Evolutionary conservation across 140 eudicot species (phyloP).

Genomic region (Bidens hawaiensis): DNA sequence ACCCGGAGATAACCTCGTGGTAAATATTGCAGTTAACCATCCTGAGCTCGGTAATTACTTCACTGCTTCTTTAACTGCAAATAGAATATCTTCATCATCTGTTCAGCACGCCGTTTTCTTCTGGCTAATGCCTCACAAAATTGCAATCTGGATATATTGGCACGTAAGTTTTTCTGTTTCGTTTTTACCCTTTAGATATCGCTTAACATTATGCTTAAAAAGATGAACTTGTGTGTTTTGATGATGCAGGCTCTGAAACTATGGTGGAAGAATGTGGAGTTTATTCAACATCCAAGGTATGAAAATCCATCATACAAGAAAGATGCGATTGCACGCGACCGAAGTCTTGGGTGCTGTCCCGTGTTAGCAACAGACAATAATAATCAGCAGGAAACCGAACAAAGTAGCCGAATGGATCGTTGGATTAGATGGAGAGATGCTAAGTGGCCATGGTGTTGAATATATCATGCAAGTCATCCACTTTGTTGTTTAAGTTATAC

Average conservation of each 20-base stretch:
- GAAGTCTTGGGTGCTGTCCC: conserved; percentile 42
- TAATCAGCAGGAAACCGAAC: neutral
- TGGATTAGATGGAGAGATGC: conserved; percentile 82
- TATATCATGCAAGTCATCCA: conserved; percentile 6
- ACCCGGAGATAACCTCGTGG: conserved; percentile 68
- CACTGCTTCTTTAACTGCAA: conserved; percentile 76
- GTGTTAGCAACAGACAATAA: conserved; percentile 15
- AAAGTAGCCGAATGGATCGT: conserved; percentile 25
- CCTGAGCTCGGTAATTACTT: conserved; percentile 82
- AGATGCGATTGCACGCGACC: conserved; percentile 55
- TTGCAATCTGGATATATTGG: conserved; percentile 98
- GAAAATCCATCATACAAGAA: conserved; percentile 53
- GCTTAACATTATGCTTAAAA: neutral
- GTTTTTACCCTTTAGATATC: neutral
- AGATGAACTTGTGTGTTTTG: conserved; percentile 1
- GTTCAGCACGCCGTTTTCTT: conserved; percentile 56
- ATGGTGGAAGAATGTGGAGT: conserved; percentile 88
- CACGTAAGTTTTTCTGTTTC: conserved; percentile 52
- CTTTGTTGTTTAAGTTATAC: conserved; percentile 7
- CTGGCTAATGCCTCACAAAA: conserved; percentile 99
- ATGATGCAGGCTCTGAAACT: conserved; percentile 78
- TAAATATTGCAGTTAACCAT: conserved; percentile 70
- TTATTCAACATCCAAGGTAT: conserved; percentile 86
- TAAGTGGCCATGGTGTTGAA: conserved; percentile 88
- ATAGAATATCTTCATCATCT: conserved; percentile 47